Conservation (phyloP, 2,329 filamentous ascomycete genomes). For the Stenocarpella maydis region DNA sequence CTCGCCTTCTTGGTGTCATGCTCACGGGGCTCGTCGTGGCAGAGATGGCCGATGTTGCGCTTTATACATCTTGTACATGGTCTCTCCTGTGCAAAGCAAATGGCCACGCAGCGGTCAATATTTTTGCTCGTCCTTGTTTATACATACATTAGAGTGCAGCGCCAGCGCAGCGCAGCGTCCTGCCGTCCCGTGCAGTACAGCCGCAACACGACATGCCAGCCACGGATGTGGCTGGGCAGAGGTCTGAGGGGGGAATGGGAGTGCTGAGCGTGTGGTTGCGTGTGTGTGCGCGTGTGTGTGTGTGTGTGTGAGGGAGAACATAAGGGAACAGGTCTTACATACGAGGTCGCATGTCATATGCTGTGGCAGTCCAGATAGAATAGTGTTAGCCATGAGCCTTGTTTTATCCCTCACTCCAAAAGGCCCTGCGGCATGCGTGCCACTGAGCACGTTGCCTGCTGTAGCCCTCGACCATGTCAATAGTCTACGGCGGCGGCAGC, state of each 20-base stretch:
- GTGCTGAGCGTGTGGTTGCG: too few relatives aligned
- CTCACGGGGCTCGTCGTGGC: constrained; percentile 96
- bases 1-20: constrained; percentile 82
- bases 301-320: constrained; percentile 35
- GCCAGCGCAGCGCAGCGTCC: too few relatives aligned
- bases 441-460: constrained; percentile 12
- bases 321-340: constrained; percentile 57
- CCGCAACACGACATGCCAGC: constrained; percentile 33
- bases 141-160: constrained; percentile 29
- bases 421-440: constrained; percentile 31
- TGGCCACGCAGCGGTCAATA: constrained; percentile 43
- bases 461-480: constrained; percentile 36
- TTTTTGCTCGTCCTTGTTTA: constrained; percentile 44
- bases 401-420: constrained; percentile 3
- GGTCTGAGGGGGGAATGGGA: constrained; percentile 35
- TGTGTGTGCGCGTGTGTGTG: too few relatives aligned
- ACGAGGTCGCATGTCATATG: constrained; percentile 95
- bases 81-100: constrained; percentile 71
- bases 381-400: constrained; percentile 55
- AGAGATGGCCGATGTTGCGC: constrained; percentile 97
- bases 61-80: constrained; percentile 98
- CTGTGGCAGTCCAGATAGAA: constrained; percentile 56
- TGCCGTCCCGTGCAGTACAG: constrained; percentile 34
- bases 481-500: constrained; percentile 35
- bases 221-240: constrained; percentile 40